Conservation (phyloP, 768 basidiomycete genomes). For the Lactarius trivialis region DNA sequence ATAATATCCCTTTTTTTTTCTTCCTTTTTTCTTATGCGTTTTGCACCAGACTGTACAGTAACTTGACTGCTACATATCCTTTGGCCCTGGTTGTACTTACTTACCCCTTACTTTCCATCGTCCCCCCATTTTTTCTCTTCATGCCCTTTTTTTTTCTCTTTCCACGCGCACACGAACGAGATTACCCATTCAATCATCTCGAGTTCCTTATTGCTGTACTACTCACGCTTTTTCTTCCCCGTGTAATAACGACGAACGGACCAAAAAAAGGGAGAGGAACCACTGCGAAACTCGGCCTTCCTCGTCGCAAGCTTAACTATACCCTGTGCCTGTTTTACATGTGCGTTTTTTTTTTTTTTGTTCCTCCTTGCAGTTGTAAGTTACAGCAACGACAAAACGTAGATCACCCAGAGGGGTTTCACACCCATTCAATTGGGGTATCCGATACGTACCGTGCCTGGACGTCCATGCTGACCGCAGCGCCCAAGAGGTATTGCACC, state of each 20-base stretch:
- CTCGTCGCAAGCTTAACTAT: neutral
- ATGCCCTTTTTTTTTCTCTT: neutral
- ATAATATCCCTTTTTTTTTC: neutral
- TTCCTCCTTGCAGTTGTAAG: neutral
- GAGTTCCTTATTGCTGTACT: neutral
- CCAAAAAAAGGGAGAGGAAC: neutral
- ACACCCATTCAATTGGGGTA: neutral
- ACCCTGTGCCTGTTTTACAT: neutral
- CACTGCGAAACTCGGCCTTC: neutral
- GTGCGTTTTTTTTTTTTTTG: neutral
- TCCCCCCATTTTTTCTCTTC: neutral
- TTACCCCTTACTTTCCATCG: neutral
- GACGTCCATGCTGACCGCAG: neutral
- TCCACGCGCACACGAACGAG: neutral
- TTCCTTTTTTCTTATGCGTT: neutral
- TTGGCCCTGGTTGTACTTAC: neutral
- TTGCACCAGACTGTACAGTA: slow-evolving; percentile 8
- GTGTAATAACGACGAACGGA: neutral
- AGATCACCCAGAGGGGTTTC: neutral
- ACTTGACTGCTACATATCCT: neutral
- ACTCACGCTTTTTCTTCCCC: neutral
- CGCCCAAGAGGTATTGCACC: neutral
- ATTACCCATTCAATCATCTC: neutral
- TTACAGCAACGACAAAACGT: neutral
- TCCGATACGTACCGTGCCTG: neutral